phyloP scores from a whole-genome alignment of 1,284 basidiomycete species.

The Athelia psychrophila region DNA sequence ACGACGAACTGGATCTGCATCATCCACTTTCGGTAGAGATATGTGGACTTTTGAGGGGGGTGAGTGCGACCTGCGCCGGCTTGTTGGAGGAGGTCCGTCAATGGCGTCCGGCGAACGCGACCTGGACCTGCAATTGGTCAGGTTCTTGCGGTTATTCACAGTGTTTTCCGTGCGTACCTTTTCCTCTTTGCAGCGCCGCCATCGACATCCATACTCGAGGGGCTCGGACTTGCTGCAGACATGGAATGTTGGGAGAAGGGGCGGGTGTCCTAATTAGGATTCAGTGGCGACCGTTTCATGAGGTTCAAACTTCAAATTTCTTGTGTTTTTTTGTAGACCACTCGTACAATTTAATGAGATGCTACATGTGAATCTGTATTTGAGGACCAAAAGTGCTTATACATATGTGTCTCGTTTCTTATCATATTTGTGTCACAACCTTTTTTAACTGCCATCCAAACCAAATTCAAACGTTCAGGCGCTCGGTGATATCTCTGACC shows the following conservation, averaged over 20 bases:
- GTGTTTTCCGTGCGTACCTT: slow-evolving; percentile 12
- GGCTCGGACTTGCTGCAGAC: neutral
- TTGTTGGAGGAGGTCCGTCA: slow-evolving; percentile 55
- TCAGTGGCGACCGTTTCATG: too few species aligned
- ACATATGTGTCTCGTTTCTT: too few species aligned
- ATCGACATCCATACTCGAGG: neutral
- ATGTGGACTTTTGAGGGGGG: slow-evolving; percentile 39
- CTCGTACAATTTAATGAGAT: too few species aligned
- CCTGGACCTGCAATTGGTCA: slow-evolving; percentile 42
- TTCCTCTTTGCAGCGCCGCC: slow-evolving; percentile 14
- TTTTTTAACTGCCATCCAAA: too few species aligned
- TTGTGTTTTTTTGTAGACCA: too few species aligned
- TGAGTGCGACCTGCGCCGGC: slow-evolving; percentile 62
- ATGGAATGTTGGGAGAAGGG: neutral
- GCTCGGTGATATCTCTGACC: too few species aligned
- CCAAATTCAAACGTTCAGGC: too few species aligned
- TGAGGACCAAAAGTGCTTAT: too few species aligned
- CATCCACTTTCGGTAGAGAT: slow-evolving; percentile 58
- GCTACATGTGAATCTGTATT: too few species aligned
- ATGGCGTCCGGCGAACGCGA: slow-evolving; percentile 46
- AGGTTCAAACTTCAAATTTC: too few species aligned
- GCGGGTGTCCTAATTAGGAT: too few species aligned
- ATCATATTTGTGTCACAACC: too few species aligned
- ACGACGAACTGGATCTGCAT: slow-evolving; percentile 76
- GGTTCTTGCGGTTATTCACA: neutral